Base-by-base conservation (phyloP, 1,284 basidiomycete genomes). In the Rhodotorula glutinis region DNA sequence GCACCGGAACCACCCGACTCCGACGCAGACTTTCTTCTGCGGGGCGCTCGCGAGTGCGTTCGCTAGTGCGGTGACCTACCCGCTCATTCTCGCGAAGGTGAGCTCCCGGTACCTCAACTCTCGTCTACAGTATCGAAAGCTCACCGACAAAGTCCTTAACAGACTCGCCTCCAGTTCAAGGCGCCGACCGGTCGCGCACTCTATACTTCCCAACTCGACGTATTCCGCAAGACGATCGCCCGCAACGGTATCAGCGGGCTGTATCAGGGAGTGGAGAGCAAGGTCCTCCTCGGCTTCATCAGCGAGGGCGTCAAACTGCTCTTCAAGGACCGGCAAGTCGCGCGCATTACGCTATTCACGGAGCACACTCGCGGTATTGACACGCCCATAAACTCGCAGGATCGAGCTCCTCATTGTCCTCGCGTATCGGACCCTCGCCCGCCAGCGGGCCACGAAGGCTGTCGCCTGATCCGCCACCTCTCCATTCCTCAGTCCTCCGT, bases 201-300 rank as follows among this genome's bases (percentile, higher is more conserved):
- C 27, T 73, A 71, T 61, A 30, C 63, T 2, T 69, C 71, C 21
- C 74, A 75, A 66, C 59, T 69, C 49, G 69, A 74, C 57, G 69
- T 77, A 17, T 69, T 75, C 49, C 60, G 60, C 29, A 74, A 74
- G 44, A 63, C 77, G 25, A 90, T 94, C 73, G 76, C 82, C 72
- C 86, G 87, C 60, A 91, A 94, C 77, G 91, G 92, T 0, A 69
- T 92, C 33, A 81, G 80, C 73, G 92, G 92, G 2, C 79, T 95
- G 19, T 96, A 94, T 82, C 89, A 86, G 74, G 92, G 92, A 8
- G 84, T 92, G 47, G 83, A 85, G 29, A 90, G 87, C 76, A 95
- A 96, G 80, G 85, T 97, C 17, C 73, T 88, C 10, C 93, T 96
- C 80, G 92, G 90, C 65, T 90, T 95, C 56, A 53, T 77, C 43